Evolutionary conservation across 805 yeast species (phyloP).

Genomic region (Candida tallmaniae): DNA sequence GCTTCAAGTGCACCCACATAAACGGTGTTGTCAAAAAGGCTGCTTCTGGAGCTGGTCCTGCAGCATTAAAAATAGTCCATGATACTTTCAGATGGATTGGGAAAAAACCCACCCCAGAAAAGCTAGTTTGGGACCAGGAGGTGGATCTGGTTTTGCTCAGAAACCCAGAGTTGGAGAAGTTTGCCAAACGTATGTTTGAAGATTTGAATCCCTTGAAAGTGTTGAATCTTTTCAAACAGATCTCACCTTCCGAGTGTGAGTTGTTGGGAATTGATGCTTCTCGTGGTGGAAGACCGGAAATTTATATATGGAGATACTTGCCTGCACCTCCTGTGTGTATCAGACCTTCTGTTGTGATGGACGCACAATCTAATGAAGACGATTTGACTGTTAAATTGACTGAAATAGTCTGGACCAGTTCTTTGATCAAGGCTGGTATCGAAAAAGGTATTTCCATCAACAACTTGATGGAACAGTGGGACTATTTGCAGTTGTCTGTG

Average conservation of each 20-base stretch:
- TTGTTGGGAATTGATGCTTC: constrained; percentile 85
- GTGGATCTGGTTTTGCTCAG: constrained; percentile 68
- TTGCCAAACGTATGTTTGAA: constrained; percentile 81
- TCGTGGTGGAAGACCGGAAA: constrained; percentile 90
- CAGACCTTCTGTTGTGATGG: constrained; percentile 94
- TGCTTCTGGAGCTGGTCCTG: constrained; percentile 85
- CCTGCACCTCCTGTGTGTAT: constrained; percentile 99
- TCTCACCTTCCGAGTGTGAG: constrained; percentile 85
- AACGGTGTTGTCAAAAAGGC: constrained; percentile 98
- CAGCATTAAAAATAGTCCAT: constrained; percentile 91
- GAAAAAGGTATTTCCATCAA: constrained; percentile 93
- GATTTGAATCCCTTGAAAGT: constrained; percentile 93
- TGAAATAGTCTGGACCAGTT: constrained; percentile 96
- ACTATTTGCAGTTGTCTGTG: constrained; percentile 86
- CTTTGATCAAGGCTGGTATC: constrained; percentile 88
- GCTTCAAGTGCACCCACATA: constrained; percentile 78
- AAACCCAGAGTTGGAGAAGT: constrained; percentile 86
- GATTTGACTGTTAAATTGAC: constrained; percentile 94
- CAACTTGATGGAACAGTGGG: constrained; percentile 98
- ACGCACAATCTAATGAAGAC: constrained; percentile 91
- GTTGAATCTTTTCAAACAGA: constrained; percentile 79
- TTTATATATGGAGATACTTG: constrained; percentile 92
- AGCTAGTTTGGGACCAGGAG: constrained; percentile 81
- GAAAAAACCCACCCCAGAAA: constrained; percentile 81
- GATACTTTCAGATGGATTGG: constrained; percentile 96